Conservation (phyloP, 1,284 basidiomycete species). For the Ustilago cynodontis region DNA sequence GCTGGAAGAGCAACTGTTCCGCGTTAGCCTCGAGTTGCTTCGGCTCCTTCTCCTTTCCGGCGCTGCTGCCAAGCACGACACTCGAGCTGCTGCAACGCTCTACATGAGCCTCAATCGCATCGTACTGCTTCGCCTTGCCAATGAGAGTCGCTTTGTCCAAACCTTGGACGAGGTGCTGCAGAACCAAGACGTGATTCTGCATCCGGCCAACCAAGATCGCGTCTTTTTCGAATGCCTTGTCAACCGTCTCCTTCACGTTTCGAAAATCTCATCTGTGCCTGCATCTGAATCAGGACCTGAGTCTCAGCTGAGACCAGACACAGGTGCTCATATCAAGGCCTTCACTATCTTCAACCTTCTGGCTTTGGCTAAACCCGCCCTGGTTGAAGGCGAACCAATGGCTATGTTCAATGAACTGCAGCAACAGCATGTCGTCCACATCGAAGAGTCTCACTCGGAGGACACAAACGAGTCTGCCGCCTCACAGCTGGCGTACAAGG, state of each 20-base stretch:
- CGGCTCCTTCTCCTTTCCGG: conserved; percentile 12
- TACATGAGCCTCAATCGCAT: conserved; percentile 57
- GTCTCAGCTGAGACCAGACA: not conserved
- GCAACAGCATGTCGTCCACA: conserved; percentile 8
- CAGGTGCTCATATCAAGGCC: conserved; percentile 23
- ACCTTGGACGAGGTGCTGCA: conserved; percentile 39
- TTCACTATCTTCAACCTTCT: conserved; percentile 52
- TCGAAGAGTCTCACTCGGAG: not conserved
- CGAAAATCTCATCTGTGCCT: not conserved
- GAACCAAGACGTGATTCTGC: conserved; percentile 43
- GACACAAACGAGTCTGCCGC: no score
- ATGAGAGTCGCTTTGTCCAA: conserved; percentile 8
- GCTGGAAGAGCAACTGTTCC: conserved; percentile 37
- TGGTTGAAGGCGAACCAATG: conserved; percentile 40
- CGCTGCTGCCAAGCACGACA: conserved; percentile 1
- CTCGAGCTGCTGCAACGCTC: conserved; percentile 23
- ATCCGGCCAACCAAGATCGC: conserved; percentile 42
- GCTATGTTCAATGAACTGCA: conserved; percentile 26
- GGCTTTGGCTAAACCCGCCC: conserved; percentile 34
- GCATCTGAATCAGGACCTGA: not conserved
- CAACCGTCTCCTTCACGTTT: conserved; percentile 35
- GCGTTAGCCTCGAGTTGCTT: conserved; percentile 27
- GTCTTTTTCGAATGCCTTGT: conserved; percentile 57
- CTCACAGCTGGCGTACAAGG: conserved; percentile 18
- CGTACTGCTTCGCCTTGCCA: conserved; percentile 39